Base-by-base conservation (phyloP, 2,329 filamentous ascomycete genomes). In the Chaetomium sp. region DNA sequence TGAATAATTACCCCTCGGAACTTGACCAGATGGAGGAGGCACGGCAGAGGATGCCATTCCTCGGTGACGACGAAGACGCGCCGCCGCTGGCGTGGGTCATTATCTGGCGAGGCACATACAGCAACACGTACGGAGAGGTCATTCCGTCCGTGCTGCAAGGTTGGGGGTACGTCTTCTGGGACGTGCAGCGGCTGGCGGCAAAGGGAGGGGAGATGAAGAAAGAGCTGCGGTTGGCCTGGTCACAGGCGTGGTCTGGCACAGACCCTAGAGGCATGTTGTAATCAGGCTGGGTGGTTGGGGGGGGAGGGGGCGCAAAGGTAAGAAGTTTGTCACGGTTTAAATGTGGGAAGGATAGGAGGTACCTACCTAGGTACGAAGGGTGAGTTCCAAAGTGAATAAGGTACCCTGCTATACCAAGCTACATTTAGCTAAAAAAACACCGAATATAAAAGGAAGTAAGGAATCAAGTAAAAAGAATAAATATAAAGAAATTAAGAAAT, bases 61-160 rank as follows among this genome's bases (percentile, higher is more conserved):
- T 21, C 1, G 35, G 50, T 23, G 59, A 61, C n/a, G 47, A 4
- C 1, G 53, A 50, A 12, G 29, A 62, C 4, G 42, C n/a, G 13
- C 51, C 53, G 38, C 53, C 60, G 21, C 53, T 62, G 19, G 53
- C 60, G 5, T 62, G 53, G 60, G 53, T 56, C 42, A 57, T 49
- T 4, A 10, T 49, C 16, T 50, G 51, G 53, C 10, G 45, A 7
- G 29, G 29, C 0, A 50, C 2, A 23, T 62, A 57, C n/a, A 50
- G n/a, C 21, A 57, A 51, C 21, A 23, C 12, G 49, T 45, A n/a
- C 16, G 49, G 49, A 2, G 16, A 12, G 13, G 9, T 31, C 16
- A 54, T 60, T 10, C 33, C 49, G 2, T 7, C 31, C 9, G 5
- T 4, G 2, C 13, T 60, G 33, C 49, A 31, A 10, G 33, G 10